Conservation (phyloP, 2,329 filamentous ascomycete species). For the Neonectria neomacrospora region DNA sequence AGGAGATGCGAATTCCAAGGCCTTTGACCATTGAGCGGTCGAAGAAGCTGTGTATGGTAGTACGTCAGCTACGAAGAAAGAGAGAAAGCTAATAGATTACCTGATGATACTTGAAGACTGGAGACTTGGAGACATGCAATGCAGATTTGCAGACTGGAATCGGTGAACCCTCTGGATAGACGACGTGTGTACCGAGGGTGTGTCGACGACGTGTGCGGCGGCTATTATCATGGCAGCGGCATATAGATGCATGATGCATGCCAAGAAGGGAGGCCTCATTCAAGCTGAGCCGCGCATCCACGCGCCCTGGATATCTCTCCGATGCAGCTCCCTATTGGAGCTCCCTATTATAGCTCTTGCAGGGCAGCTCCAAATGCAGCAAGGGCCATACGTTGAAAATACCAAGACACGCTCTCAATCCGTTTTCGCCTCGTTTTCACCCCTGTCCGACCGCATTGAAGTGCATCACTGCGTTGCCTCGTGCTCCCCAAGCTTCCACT, state of each 20-base stretch:
- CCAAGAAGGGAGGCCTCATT: neutral
- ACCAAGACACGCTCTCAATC: neutral
- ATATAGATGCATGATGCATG: neutral
- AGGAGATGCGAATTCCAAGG: constrained; percentile 41
- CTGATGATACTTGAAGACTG: constrained; percentile 39
- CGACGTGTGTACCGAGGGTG: neutral
- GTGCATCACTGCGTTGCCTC: neutral
- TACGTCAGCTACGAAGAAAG: constrained; percentile 46
- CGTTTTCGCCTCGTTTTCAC: neutral
- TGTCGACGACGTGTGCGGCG: neutral
- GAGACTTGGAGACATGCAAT: too few species aligned
- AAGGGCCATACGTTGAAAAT: neutral
- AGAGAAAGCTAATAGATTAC: constrained; percentile 45
- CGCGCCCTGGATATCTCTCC: neutral
- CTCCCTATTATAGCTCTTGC: neutral
- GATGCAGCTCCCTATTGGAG: neutral
- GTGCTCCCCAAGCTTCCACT: neutral
- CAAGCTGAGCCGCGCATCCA: neutral
- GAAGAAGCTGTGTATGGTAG: constrained; percentile 44
- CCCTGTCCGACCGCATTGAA: neutral
- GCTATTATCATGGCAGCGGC: neutral
- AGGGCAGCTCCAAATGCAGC: neutral
- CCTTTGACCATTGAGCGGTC: constrained; percentile 37
- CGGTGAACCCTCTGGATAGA: neutral
- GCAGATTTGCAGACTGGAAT: too few species aligned